A percentile compares a stretch with the other conserved stretches of the same genome.
Conservation (phyloP, 208 protist genomes). For the Acanthamoeba sp. region DNA sequence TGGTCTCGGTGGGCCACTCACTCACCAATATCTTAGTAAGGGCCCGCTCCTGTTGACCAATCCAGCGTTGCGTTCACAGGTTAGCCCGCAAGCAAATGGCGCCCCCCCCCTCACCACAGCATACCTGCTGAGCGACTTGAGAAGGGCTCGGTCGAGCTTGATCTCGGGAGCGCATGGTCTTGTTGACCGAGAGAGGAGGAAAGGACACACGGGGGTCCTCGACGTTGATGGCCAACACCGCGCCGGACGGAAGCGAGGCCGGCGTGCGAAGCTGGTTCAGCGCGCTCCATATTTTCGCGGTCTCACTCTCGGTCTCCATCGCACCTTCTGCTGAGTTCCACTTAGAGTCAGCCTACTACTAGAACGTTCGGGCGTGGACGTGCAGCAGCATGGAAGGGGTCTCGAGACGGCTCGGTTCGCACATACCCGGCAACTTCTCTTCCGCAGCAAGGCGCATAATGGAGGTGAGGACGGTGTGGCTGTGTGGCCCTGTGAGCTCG, state of each 20-base stretch:
- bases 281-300: constrained; percentile 65
- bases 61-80: too few relatives aligned
- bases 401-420: too few relatives aligned
- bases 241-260: constrained; percentile 76
- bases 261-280: constrained; percentile 68
- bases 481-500: constrained; percentile 80
- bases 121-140: background rate
- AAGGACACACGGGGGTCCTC: constrained; percentile 77
- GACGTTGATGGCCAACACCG: constrained; percentile 71
- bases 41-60: background rate
- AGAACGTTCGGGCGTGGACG: too few relatives aligned
- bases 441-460: constrained; percentile 50
- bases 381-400: too few relatives aligned
- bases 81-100: too few relatives aligned
- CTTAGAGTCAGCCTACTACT: background rate
- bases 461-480: constrained; percentile 70
- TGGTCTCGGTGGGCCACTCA: background rate
- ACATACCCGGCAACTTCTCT: background rate
- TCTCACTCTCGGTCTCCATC: background rate
- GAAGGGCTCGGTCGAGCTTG: background rate
- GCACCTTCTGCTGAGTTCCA: background rate
- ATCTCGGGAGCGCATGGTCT: background rate
- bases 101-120: too few relatives aligned
- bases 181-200: constrained; percentile 30
- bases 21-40: background rate